Evolutionary conservation across 31 red algal species (phyloP), one percentile per base, ranked within the genome.

Genomic region (Odonthalia washingtoniensis): DNA sequence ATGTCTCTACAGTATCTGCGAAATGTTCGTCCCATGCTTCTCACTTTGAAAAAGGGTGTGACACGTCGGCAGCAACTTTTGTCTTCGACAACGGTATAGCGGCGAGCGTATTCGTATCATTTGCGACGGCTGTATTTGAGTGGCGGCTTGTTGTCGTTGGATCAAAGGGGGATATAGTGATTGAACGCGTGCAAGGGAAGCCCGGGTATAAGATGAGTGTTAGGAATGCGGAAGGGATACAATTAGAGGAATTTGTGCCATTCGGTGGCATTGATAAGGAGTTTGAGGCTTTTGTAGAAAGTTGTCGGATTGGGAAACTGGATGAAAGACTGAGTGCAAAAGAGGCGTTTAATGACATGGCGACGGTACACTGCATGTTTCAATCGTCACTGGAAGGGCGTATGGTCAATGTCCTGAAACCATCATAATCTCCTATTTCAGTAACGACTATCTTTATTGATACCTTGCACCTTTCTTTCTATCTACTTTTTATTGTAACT

Each of bases 1-100:
- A 87, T 57, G 72, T 87, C 24, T 33, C 72, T n/a, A 67, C 67
- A 67, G 84, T 87, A 40, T 73, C 42, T 41, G 79, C 79, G 2
- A 21, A 17, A 12, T 69, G 62, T 45, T 21, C 17, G 61, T 2
- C 38, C 40, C 2, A 70, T 18, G 43, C 3, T 27, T 2, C 14
- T 40, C 42, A 66, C 18, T 70, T 83, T 26, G 31, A 6, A 38
- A 43, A 36, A 24, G 79, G 79, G 30, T 39, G 36, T 2, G 79
- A 83, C 40, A 83, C 79, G 2, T 46, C 52, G 17, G 40, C 52
- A 28, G 79, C 46, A 30, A 27, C n/a, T 27, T 28, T 83, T 5
- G 31, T 41, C 36, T 83, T 83, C 40, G 38, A 43, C 9, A 83
- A 83, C 31, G 79, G 61, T 21, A 2, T 83, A 2, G 18, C 79